Conservation (phyloP, 1,284 basidiomycete species). For the Naganishia albida region DNA sequence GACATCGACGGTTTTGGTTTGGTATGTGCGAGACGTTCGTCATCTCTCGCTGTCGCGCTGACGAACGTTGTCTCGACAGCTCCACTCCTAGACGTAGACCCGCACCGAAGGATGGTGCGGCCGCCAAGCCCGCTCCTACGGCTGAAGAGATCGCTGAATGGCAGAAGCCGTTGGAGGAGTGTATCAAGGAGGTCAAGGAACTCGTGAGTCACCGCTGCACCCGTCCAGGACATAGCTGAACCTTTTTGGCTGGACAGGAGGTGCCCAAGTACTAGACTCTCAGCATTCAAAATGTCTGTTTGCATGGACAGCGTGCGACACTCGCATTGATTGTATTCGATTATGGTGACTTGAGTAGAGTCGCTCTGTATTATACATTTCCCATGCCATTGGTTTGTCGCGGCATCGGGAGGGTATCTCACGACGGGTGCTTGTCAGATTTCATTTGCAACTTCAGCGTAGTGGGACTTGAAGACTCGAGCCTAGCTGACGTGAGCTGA, state of each 20-base stretch:
- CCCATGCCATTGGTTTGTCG: neutral
- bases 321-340: constrained; percentile 24
- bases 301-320: neutral
- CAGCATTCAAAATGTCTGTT: neutral
- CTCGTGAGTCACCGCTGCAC: constrained; percentile 53
- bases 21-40: constrained; percentile 43
- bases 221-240: neutral
- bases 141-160: constrained; percentile 63
- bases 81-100: constrained; percentile 46
- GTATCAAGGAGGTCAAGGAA: constrained; percentile 78
- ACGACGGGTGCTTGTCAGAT: too few relatives aligned
- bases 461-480: too few relatives aligned
- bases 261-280: constrained; percentile 15
- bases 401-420: neutral
- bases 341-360: neutral
- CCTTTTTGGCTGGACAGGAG: neutral
- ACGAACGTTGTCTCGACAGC: constrained; percentile 35
- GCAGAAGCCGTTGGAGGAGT: constrained; percentile 66
- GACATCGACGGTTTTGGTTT: constrained; percentile 94
- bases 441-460: too few relatives aligned
- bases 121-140: constrained; percentile 59
- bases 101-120: constrained; percentile 59
- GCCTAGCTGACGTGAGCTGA: too few relatives aligned
- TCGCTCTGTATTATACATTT: constrained; percentile 23
- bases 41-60: constrained; percentile 13